Evolutionary conservation across 176 grass and related monocot species (phyloP).

Genomic region (Juncus effusus): DNA sequence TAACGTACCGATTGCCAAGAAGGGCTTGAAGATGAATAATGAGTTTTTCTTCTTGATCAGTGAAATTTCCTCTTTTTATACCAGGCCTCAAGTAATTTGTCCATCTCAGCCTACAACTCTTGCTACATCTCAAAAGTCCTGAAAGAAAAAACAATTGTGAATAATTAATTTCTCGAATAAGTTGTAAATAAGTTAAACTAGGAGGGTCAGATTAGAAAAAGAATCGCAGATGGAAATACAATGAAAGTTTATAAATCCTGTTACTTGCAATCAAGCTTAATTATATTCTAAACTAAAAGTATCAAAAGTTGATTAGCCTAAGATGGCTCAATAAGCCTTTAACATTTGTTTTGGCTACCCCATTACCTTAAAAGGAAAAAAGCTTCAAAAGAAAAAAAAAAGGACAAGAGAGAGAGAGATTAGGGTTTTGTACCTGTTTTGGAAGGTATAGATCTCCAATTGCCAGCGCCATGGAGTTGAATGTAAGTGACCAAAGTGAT

Average conservation of each 20-base stretch:
- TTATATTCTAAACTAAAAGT: constrained; percentile 10
- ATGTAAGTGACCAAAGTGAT: constrained; percentile 74
- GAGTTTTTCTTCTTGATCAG: constrained; percentile 60
- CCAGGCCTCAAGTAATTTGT: constrained; percentile 80
- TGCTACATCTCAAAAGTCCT: constrained; percentile 72
- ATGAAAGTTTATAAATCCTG: neutral
- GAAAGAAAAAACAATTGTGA: constrained; percentile 7
- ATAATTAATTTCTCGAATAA: no score
- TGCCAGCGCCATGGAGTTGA: constrained; percentile 66
- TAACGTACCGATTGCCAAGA: constrained; percentile 60
- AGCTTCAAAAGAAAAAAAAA: neutral
- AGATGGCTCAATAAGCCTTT: constrained; percentile 1
- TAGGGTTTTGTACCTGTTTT: constrained; percentile 34
- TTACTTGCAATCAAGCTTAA: neutral
- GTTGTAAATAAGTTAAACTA: constrained; percentile 3
- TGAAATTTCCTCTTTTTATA: constrained; percentile 70
- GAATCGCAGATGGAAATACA: neutral
- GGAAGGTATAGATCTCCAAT: constrained; percentile 61
- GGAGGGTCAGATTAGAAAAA: constrained; percentile 5
- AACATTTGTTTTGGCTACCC: neutral
- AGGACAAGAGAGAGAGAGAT: constrained; percentile 19
- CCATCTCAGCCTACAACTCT: constrained; percentile 87
- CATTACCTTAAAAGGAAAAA: constrained; percentile 7
- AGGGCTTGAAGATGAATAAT: constrained; percentile 83
- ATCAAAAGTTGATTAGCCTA: neutral